Conservation (phyloP, 2,329 filamentous ascomycete species). For the Aureobasidium mangrovei region DNA sequence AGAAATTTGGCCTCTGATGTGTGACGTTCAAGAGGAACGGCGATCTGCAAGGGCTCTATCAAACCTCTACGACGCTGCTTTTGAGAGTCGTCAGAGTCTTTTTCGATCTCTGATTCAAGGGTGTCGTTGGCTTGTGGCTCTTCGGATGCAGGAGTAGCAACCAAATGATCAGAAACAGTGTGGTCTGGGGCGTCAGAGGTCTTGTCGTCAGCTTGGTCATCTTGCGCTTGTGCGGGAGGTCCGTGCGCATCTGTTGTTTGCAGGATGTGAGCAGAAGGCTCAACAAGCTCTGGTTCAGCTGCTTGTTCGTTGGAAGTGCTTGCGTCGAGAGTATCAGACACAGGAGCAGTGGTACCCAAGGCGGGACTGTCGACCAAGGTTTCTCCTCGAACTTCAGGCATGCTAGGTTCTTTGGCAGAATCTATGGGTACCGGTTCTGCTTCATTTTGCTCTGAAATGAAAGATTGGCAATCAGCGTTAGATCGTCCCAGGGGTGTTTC, state of each 20-base stretch:
- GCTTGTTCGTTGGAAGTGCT: neutral
- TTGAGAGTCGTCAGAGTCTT: constrained; percentile 15
- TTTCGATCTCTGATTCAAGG: neutral
- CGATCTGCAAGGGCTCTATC: constrained; percentile 32
- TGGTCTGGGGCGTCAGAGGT: neutral
- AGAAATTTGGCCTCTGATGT: constrained; percentile 41
- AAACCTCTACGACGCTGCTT: constrained; percentile 31
- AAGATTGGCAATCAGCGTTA: neutral
- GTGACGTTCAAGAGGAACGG: constrained; percentile 29
- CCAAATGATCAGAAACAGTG: neutral
- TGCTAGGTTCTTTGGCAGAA: neutral
- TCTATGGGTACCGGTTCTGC: neutral
- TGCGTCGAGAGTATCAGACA: neutral
- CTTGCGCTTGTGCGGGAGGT: neutral
- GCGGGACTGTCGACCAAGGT: neutral
- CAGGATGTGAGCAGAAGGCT: constrained; percentile 11
- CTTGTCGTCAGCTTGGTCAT: neutral
- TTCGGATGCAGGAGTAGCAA: neutral
- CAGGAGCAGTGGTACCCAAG: neutral
- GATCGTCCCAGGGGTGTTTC: neutral
- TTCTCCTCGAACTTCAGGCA: neutral
- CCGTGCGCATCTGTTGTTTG: neutral
- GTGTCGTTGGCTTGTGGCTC: constrained; percentile 3
- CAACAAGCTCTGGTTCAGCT: neutral
- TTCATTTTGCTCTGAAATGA: neutral